phyloP scores from a whole-genome alignment of 768 basidiomycete species.

The Dioszegia crocea region DNA sequence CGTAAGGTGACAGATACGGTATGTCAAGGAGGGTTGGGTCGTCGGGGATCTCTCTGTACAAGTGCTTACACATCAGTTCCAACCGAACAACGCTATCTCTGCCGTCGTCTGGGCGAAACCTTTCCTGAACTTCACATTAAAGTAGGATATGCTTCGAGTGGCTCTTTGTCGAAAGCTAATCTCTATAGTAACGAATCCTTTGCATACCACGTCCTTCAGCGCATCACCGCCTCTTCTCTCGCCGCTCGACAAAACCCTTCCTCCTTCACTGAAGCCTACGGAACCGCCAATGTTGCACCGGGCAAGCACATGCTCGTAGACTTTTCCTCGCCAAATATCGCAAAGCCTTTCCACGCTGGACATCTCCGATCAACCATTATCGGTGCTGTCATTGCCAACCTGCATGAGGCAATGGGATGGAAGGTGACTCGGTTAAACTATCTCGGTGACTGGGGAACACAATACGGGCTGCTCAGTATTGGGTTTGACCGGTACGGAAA shows the following conservation, averaged over 20 bases:
- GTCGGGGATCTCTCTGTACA: background rate
- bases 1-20: slow-evolving; percentile 70
- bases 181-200: slow-evolving; percentile 62
- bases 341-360: slow-evolving; percentile 96
- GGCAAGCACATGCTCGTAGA: slow-evolving; percentile 65
- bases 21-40: slow-evolving; percentile 34
- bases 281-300: slow-evolving; percentile 68
- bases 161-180: background rate
- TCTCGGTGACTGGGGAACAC: slow-evolving; percentile 97
- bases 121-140: slow-evolving; percentile 72
- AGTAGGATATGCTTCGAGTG: slow-evolving; percentile 31
- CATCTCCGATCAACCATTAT: slow-evolving; percentile 98
- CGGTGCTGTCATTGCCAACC: slow-evolving; percentile 84
- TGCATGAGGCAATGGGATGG: slow-evolving; percentile 92
- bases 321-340: slow-evolving; percentile 95
- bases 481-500: slow-evolving; percentile 91
- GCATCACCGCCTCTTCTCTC: slow-evolving; percentile 40
- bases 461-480: slow-evolving; percentile 78
- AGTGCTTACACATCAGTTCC: slow-evolving; percentile 59
- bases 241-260: slow-evolving; percentile 52
- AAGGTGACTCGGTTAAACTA: slow-evolving; percentile 88
- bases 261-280: slow-evolving; percentile 58
- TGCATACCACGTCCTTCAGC: slow-evolving; percentile 50
- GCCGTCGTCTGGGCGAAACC: slow-evolving; percentile 43
- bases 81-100: slow-evolving; percentile 70